Evolutionary conservation across 495 filamentous ascomycete genomes (phyloP), one percentile per base, ranked within the genome.

Genomic region (Xylaria acuta): DNA sequence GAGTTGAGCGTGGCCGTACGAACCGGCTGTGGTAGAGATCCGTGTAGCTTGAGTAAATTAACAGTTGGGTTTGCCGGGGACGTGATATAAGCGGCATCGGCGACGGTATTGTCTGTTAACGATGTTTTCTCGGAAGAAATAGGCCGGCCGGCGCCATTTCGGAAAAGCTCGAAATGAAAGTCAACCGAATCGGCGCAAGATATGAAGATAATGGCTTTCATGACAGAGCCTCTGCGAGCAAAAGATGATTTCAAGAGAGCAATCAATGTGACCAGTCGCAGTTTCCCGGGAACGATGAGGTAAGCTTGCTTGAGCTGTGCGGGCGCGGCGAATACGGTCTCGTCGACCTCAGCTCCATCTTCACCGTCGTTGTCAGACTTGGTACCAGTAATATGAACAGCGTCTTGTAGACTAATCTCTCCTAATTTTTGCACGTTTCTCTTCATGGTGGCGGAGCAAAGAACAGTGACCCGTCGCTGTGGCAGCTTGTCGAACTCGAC

Each of bases 381-480:
- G 72, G 93, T 90, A 0, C 91, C 90, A 66, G 93, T 91, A 77
- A 98, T 92, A 75, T 97, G 94, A 11, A 93, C 86, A 1, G 97
- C 94, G 78, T 98, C 92, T 81, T 97, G 94, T 80, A 99, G 83
- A 85, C 94, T 97, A 78, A 97, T 96, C 76, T 97, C 94, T 63
- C 94, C 94, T 16, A 99, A 82, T 67, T 90, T 91, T 78, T 98
- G 94, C 0, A 97, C 96, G 74, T 92, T 94, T 89, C 96, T 93
- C 83, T 97, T 97, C 90, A 99, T 91, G 1, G 96, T 99, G 12
- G 96, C 96, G 8, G 94, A 98, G 79, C 96, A 98, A 9, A 99
- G 85, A n/a, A 97, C 87, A 0, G 95, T 98, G 0, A 93, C 93
- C 70, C 96, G 85, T 72, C 90, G 88, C 34, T 86, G 84, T 0